Conservation (phyloP, 2,329 filamentous ascomycete genomes). For the Pyrenophora seminiperda region DNA sequence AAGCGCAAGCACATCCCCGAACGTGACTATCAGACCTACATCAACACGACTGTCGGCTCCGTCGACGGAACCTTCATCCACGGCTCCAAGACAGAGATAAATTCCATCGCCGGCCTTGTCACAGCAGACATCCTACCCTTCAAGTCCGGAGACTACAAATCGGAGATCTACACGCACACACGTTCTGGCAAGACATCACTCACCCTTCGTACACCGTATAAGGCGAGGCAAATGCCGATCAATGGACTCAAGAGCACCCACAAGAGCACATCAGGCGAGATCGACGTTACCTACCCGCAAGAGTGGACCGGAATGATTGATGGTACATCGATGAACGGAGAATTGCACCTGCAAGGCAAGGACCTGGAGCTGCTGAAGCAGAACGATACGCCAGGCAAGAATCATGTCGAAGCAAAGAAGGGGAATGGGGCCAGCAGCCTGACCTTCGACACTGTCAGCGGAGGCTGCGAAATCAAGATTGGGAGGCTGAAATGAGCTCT, state of each 20-base stretch:
- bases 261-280: slow-evolving; percentile 41
- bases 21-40: slow-evolving; percentile 49
- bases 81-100: slow-evolving; percentile 46
- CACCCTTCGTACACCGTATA: slow-evolving; percentile 42
- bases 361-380: slow-evolving; percentile 43
- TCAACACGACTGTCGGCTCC: slow-evolving; percentile 47
- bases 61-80: slow-evolving; percentile 50
- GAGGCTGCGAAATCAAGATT: slow-evolving; percentile 40
- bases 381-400: slow-evolving; percentile 35
- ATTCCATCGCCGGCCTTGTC: slow-evolving; percentile 47
- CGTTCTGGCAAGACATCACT: slow-evolving; percentile 44
- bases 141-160: slow-evolving; percentile 31
- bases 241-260: slow-evolving; percentile 43
- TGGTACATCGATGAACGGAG: slow-evolving; percentile 46
- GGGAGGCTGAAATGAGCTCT: slow-evolving; percentile 28
- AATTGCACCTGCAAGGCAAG: slow-evolving; percentile 46
- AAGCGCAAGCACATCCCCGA: slow-evolving; percentile 45
- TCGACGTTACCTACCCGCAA: slow-evolving; percentile 49
- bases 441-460: slow-evolving; percentile 42
- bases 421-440: slow-evolving; percentile 44
- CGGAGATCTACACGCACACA: slow-evolving; percentile 43
- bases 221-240: slow-evolving; percentile 31
- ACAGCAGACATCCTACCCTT: slow-evolving; percentile 47
- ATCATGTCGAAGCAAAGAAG: slow-evolving; percentile 49
- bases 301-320: slow-evolving; percentile 51